Percentiles rank a stretch among this genome's conserved stretches.
Conservation (phyloP, 2,329 filamentous ascomycete genomes). For the Fusarium scirpi region DNA sequence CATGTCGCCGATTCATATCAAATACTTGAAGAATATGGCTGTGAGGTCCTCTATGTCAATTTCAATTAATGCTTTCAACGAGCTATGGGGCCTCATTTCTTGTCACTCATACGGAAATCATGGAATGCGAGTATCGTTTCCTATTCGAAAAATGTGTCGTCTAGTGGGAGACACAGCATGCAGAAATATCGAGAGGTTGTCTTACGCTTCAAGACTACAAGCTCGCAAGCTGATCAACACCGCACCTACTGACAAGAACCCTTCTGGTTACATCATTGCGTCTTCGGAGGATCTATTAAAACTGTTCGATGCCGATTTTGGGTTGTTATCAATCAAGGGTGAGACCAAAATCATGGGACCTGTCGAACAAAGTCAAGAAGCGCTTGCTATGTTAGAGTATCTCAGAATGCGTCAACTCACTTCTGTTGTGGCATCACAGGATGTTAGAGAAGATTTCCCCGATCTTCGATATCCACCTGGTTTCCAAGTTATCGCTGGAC, state of each 20-base stretch:
- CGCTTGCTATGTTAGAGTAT: slow-evolving; percentile 86
- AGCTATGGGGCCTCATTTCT: slow-evolving; percentile 89
- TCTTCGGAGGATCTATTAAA: slow-evolving; percentile 87
- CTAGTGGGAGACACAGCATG: slow-evolving; percentile 88
- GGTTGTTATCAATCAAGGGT: slow-evolving; percentile 84
- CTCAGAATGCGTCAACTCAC: slow-evolving; percentile 79
- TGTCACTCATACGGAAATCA: slow-evolving; percentile 83
- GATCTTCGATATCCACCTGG: slow-evolving; percentile 84
- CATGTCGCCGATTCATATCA: slow-evolving; percentile 91
- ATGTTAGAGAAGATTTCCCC: slow-evolving; percentile 81
- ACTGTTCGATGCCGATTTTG: slow-evolving; percentile 89
- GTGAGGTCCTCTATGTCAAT: slow-evolving; percentile 96
- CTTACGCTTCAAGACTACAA: slow-evolving; percentile 85
- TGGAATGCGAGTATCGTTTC: slow-evolving; percentile 92
- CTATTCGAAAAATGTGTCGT: slow-evolving; percentile 91
- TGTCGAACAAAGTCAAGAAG: slow-evolving; percentile 82
- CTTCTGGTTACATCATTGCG: slow-evolving; percentile 89
- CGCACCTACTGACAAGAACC: slow-evolving; percentile 81
- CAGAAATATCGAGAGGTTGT: slow-evolving; percentile 86
- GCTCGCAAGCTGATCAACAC: slow-evolving; percentile 91
- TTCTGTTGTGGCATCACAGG: slow-evolving; percentile 81
- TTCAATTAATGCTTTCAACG: slow-evolving; percentile 86
- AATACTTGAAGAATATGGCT: slow-evolving; percentile 89
- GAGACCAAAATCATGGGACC: slow-evolving; percentile 88
- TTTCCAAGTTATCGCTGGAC: slow-evolving; percentile 80